Evolutionary conservation across 2,329 filamentous ascomycete genomes (phyloP).

Genomic region (Teratosphaeria zuluensis): DNA sequence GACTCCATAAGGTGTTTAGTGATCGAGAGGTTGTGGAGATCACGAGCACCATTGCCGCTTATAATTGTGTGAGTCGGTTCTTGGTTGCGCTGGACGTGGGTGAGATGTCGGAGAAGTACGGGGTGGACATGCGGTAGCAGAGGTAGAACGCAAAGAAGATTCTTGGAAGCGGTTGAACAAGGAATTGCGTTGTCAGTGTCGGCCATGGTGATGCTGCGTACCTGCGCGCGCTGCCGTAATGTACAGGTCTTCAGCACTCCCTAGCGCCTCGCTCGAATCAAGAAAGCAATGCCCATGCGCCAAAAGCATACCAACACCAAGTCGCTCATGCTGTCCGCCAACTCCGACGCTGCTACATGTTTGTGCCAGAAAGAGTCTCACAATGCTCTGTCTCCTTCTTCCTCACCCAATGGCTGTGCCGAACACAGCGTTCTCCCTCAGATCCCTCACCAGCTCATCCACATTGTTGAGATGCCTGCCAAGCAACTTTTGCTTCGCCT

Average conservation of each 20-base stretch:
- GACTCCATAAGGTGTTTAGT: slow-evolving; percentile 51
- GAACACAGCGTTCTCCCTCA: slow-evolving; percentile 70
- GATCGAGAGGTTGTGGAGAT: slow-evolving; percentile 73
- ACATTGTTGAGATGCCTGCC: slow-evolving; percentile 72
- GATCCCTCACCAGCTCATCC: slow-evolving; percentile 69
- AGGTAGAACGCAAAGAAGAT: background rate
- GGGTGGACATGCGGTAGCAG: slow-evolving; percentile 17
- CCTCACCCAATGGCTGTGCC: slow-evolving; percentile 20
- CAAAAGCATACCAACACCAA: background rate
- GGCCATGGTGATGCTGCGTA: background rate
- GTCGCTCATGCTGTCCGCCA: background rate
- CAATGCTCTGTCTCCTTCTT: background rate
- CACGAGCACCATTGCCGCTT: slow-evolving; percentile 66
- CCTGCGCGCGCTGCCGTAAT: background rate
- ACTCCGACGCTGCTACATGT: background rate
- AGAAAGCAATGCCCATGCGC: background rate
- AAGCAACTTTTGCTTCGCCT: slow-evolving; percentile 73
- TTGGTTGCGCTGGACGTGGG: slow-evolving; percentile 67
- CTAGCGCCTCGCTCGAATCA: background rate
- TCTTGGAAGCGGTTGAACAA: background rate
- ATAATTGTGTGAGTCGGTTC: slow-evolving; percentile 80
- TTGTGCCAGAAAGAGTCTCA: background rate
- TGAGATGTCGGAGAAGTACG: slow-evolving; percentile 28
- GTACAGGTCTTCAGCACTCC: background rate
- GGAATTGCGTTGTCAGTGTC: background rate